phyloP scores from a whole-genome alignment of 2,329 filamentous ascomycete species.

The Xylaria arbuscula region DNA sequence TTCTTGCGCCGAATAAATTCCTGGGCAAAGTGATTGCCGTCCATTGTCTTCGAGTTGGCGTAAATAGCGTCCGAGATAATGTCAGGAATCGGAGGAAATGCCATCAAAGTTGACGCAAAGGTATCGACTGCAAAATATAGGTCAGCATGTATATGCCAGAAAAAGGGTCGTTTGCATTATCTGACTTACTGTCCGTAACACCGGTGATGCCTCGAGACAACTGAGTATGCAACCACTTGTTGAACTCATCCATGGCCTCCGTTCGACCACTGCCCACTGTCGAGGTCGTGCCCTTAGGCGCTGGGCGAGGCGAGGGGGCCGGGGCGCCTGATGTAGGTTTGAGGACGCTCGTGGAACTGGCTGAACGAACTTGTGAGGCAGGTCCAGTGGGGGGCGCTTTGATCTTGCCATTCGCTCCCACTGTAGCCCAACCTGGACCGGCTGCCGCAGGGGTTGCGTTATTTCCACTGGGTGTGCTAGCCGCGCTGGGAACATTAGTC shows the following conservation, averaged over 20 bases:
- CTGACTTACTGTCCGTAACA: slow-evolving; percentile 63
- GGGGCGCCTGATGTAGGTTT: slow-evolving; percentile 57
- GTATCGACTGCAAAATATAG: slow-evolving; percentile 71
- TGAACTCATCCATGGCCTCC: slow-evolving; percentile 87
- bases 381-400: slow-evolving; percentile 78
- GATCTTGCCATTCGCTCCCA: slow-evolving; percentile 91
- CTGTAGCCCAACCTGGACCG: slow-evolving; percentile 86
- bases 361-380: slow-evolving; percentile 60
- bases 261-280: slow-evolving; percentile 59
- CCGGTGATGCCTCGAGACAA: slow-evolving; percentile 76
- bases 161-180: not conserved
- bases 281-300: slow-evolving; percentile 60
- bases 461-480: slow-evolving; percentile 55
- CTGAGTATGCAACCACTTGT: slow-evolving; percentile 88
- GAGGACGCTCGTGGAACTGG: slow-evolving; percentile 54
- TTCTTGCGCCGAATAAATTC: slow-evolving; percentile 95
- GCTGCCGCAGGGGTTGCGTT: slow-evolving; percentile 56
- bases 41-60: slow-evolving; percentile 85
- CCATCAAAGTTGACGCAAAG: slow-evolving; percentile 80
- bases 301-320: slow-evolving; percentile 61
- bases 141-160: slow-evolving; percentile 11
- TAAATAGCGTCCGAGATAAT: slow-evolving; percentile 94
- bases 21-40: slow-evolving; percentile 91
- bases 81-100: slow-evolving; percentile 79
- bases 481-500: slow-evolving; percentile 53